Percentiles rank a stretch among this genome's conserved stretches.
Evolutionary conservation across 2,329 filamentous ascomycete genomes (phyloP).

Genomic region (Claviceps sp.): DNA sequence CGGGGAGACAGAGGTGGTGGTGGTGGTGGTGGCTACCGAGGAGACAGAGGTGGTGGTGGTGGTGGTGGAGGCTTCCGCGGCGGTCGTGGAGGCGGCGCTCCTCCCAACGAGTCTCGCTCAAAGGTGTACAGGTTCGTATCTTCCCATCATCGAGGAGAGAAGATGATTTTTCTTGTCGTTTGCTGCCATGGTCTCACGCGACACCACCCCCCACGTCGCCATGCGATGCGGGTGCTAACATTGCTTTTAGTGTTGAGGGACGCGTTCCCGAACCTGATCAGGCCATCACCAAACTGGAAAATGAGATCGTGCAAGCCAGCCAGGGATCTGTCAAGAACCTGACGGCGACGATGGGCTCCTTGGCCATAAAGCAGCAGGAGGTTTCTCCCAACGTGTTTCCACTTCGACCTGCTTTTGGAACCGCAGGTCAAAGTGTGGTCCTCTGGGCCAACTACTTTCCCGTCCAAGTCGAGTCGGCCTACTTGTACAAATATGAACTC

Average conservation of each 20-base stretch:
- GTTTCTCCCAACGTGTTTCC: slow-evolving; percentile 23
- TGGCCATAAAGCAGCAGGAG: slow-evolving; percentile 15
- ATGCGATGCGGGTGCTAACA: neutral
- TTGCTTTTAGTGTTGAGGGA: slow-evolving; percentile 12
- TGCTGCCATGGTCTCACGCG: too few species aligned
- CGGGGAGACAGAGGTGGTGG: neutral
- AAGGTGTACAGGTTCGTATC: slow-evolving; percentile 9
- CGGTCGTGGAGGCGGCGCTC: slow-evolving; percentile 12
- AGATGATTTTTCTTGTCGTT: too few species aligned
- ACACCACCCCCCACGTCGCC: too few species aligned
- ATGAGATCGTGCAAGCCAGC: slow-evolving; percentile 22
- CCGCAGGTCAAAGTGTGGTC: slow-evolving; percentile 24
- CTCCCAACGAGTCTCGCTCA: slow-evolving; percentile 11
- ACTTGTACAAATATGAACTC: slow-evolving; percentile 33
- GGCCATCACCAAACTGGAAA: slow-evolving; percentile 23
- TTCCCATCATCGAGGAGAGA: too few species aligned
- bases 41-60: slow-evolving; percentile 7
- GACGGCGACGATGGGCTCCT: slow-evolving; percentile 22
- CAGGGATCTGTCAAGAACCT: slow-evolving; percentile 17
- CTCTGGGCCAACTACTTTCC: slow-evolving; percentile 44
- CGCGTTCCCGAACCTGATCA: slow-evolving; percentile 12
- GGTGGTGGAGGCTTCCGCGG: slow-evolving; percentile 5
- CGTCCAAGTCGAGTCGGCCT: slow-evolving; percentile 23
- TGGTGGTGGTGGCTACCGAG: slow-evolving; percentile 7
- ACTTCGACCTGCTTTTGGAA: slow-evolving; percentile 35